phyloP scores from a whole-genome alignment of 371 early-diverging fungal genomes.

The Funneliformis caledonium region DNA sequence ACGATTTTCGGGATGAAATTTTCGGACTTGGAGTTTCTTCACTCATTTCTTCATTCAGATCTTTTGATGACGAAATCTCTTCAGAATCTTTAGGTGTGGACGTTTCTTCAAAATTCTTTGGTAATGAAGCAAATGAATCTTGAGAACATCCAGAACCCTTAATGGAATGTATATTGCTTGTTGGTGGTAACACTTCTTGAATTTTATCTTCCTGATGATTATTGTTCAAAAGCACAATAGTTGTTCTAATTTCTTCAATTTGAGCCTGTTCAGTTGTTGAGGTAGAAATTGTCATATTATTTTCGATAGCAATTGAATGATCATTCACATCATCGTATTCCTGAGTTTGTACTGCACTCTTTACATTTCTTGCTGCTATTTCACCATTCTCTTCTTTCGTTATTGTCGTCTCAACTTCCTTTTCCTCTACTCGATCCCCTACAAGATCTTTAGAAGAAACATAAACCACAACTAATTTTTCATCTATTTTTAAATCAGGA shows the following conservation, averaged over 20 bases:
- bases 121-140: background rate
- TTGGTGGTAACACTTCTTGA: background rate
- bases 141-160: background rate
- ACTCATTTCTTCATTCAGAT: background rate
- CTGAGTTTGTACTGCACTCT: background rate
- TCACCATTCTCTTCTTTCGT: background rate
- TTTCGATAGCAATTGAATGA: background rate
- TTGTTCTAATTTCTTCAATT: background rate
- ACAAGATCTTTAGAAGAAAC: background rate
- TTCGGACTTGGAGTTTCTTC: background rate
- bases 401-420: background rate
- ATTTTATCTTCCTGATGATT: background rate
- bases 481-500: constrained; percentile 31
- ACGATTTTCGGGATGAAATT: background rate
- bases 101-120: background rate
- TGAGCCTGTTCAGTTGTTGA: background rate
- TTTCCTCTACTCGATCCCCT: background rate
- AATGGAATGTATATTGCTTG: background rate
- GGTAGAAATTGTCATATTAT: background rate
- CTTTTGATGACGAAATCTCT: background rate
- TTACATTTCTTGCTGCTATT: background rate
- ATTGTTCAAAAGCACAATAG: background rate
- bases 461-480: constrained; percentile 9
- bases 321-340: background rate
- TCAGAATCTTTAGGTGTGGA: background rate